A percentile compares a stretch with the other conserved stretches of the same genome.
Conservation (phyloP, 2,329 filamentous ascomycete species). For the Aspergillus fructus region DNA sequence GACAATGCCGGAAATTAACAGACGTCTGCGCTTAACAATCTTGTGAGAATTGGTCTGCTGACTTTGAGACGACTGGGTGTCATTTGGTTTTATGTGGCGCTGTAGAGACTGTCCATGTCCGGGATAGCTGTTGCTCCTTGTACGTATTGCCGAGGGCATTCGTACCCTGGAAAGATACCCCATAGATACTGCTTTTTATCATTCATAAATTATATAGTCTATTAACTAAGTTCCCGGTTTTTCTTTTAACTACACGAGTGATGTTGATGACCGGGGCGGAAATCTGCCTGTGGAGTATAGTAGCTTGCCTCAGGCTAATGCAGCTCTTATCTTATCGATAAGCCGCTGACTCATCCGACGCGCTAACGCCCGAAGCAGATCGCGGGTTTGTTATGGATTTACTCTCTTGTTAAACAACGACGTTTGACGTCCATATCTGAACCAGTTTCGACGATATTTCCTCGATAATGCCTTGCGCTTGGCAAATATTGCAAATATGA, state of each 20-base stretch:
- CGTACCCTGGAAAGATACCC: slow-evolving; percentile 11
- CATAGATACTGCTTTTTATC: slow-evolving; percentile 9
- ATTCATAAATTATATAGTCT: background rate
- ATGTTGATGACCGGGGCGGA: too few relatives aligned
- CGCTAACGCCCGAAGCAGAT: background rate
- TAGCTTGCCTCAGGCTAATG: background rate
- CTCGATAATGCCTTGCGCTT: slow-evolving; percentile 4
- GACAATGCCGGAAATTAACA: slow-evolving; percentile 12
- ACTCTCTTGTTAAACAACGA: background rate
- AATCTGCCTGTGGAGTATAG: too few relatives aligned
- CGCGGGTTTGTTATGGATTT: slow-evolving; percentile 4
- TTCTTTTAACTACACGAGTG: background rate
- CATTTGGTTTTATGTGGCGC: too few relatives aligned
- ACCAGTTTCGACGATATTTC: background rate
- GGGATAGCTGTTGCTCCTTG: background rate
- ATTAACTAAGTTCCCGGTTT: background rate
- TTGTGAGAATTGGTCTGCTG: too few relatives aligned
- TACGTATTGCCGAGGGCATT: slow-evolving; percentile 5
- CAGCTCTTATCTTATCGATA: slow-evolving; percentile 15
- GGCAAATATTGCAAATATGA: background rate
- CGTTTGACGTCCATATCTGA: background rate
- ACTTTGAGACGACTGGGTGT: too few relatives aligned
- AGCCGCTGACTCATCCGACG: slow-evolving; percentile 8
- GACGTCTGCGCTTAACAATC: too few relatives aligned
- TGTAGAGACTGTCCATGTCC: too few relatives aligned